Conservation (phyloP, 106 monocot species). For the Platanthera zijinensis region DNA sequence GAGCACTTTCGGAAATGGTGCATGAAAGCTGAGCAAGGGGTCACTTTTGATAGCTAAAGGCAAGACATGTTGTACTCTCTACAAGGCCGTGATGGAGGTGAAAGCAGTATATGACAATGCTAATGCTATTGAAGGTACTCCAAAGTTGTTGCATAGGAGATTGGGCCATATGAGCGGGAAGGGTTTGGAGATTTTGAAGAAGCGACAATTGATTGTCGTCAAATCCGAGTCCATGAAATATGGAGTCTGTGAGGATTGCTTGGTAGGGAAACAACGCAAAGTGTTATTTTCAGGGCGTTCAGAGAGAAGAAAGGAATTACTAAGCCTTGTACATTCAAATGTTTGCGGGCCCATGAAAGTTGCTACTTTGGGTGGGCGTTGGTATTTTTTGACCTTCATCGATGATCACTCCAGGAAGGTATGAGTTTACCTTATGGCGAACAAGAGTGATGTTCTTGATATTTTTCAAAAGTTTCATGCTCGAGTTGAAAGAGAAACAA, state of each 20-base stretch:
- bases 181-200: too few species aligned
- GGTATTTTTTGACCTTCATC: neutral
- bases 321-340: conserved; percentile 6
- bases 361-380: neutral
- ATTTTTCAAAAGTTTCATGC: conserved; percentile 3
- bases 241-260: conserved; percentile 2
- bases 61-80: conserved; percentile 7
- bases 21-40: conserved; percentile 17
- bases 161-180: too few species aligned
- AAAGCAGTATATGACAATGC: neutral
- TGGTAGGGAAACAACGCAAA: neutral
- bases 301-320: neutral
- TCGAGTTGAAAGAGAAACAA: neutral
- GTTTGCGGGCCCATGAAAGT: conserved; percentile 8
- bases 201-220: neutral
- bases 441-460: conserved; percentile 5
- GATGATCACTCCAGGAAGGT: too few species aligned
- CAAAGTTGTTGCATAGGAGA: too few species aligned
- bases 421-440: neutral
- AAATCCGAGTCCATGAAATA: conserved; percentile 2
- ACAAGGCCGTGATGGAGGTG: neutral
- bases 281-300: too few species aligned
- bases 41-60: conserved; percentile 14
- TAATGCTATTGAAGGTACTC: neutral
- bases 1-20: conserved; percentile 1